Base-by-base conservation (phyloP, 495 filamentous ascomycete species). In the Lophiostoma macrostomum region DNA sequence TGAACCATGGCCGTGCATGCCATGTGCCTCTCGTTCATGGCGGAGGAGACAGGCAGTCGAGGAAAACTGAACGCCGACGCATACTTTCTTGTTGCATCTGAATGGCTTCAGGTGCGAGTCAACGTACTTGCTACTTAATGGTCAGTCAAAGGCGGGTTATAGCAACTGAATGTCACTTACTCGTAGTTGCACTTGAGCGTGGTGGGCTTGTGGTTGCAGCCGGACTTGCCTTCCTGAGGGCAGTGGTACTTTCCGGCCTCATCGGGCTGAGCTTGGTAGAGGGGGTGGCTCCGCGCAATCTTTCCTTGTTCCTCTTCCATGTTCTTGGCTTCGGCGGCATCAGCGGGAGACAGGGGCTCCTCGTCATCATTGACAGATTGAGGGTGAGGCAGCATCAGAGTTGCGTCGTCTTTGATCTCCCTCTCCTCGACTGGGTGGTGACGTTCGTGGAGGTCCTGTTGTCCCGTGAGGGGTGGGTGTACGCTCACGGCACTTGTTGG, bases 111-210 rank as follows among this genome's bases (percentile, higher is more conserved):
- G 68, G 70, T 96, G 90, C 16, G 90, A 94, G 69, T 96, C 90
- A 63, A 96, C 77, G 66, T 91, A 91, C 77, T 95, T 95, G 76
- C 90, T 96, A 72, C 11, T 36, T 32, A 30, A 58, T 31, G 43
- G 12, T 53, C 51, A 52, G 45, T 11, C 27, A 6, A 18, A 8
- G 13, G 66, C 60, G 71, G 70, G 66, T 58, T 46, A 74, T 64
- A 70, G 11, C 12, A 16, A 7, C 10, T 16, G 60, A 46, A 40
- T n/a, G n/a, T n/a, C n/a, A n/a, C 86, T 80, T 84, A 91, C 90
- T 95, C 88, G 69, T 95, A 96, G 71, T 93, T 91, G 82, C 90
- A 96, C 78, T 95, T 96, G 56, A 95, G 85, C 69, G 89, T 90
- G 59, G 88, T 90, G 18, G 88, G 82, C 63, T 84, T 83, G 77